Evolutionary conservation across 75 land plant species (phyloP), one percentile per base, ranked within the genome.

Genomic region (Pinus taeda): DNA sequence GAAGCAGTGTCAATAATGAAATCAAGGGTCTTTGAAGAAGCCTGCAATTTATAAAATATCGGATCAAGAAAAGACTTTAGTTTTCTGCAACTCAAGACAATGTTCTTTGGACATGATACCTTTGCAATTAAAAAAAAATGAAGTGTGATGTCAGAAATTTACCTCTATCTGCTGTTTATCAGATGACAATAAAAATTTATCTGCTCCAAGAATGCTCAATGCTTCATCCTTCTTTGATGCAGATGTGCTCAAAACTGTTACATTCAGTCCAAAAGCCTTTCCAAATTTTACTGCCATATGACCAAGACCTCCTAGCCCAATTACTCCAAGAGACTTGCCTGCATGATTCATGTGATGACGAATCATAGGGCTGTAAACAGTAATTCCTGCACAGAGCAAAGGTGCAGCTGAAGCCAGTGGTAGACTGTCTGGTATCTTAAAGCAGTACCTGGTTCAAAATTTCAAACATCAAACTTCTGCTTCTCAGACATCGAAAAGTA

Each of bases 281-380:
- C 92, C 96, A 85, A 94, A 94, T 74, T 86, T 88, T 36, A 91
- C 92, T 12, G 98, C 98, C 93, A 95, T 78, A 82, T 95, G 98
- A 21, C 98, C 98, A 33, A 93, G 87, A 12, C 98, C 98, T 61
- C 98, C 98, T 12, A 95, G 85, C 14, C 98, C 98, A 75, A 95
- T 80, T 13, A 95, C 96, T 30, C 98, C 98, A 29, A 95, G 79
- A 39, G 85, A 78, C 76, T 91, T 93, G 3, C 96, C 98, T 22
- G 93, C 81, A 66, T 87, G 90, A 72, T 91, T 93, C 92, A 93
- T 95, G 15, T 85, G 82, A 77, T 89, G 86, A 65, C 84, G 88
- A 58, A 88, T 86, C 98, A 95, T 95, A 21, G 98, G 98, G 55
- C 91, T 79, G 64, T 91, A 95, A 15, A 93, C 98, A 57, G 97